These are phyloP conservation scores for Terana coerulea DNA, from an alignment of 768 basidiomycete species.

Conservation along the genomic window DNA sequence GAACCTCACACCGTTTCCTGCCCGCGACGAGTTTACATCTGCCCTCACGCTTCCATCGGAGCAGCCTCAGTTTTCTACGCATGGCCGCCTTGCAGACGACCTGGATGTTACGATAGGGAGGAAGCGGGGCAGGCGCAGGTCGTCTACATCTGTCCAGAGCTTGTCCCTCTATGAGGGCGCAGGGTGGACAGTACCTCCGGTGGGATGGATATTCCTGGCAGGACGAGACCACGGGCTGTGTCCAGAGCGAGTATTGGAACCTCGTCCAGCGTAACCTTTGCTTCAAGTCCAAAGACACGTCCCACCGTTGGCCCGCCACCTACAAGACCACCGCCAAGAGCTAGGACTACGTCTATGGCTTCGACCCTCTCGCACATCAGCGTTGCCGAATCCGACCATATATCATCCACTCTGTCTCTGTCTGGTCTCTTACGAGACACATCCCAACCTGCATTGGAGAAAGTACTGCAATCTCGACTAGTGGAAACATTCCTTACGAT, in stretches of 20 bases:
- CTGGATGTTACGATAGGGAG: slow-evolving; percentile 57
- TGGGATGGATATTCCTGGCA: neutral
- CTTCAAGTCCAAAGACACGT: slow-evolving; percentile 12
- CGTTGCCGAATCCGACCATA: neutral
- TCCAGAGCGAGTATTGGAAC: slow-evolving; percentile 40
- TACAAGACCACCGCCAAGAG: slow-evolving; percentile 26
- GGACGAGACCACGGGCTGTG: slow-evolving; percentile 36
- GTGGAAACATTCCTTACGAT: slow-evolving; percentile 76
- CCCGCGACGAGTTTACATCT: slow-evolving; percentile 72
- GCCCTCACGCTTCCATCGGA: slow-evolving; percentile 67
- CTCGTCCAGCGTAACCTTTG: neutral
- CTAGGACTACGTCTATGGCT: slow-evolving; percentile 50
- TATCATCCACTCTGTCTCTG: slow-evolving; percentile 19
- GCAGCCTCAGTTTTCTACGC: slow-evolving; percentile 52
- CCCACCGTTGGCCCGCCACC: neutral
- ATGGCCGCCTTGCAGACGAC: slow-evolving; percentile 66
- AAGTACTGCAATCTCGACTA: slow-evolving; percentile 64
- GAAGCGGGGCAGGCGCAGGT: slow-evolving; percentile 58
- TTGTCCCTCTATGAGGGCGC: slow-evolving; percentile 41
- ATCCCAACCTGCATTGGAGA: slow-evolving; percentile 68
- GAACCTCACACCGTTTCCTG: slow-evolving; percentile 83
- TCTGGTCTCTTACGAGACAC: slow-evolving; percentile 46
- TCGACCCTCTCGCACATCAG: slow-evolving; percentile 36
- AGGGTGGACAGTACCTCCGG: slow-evolving; percentile 33
- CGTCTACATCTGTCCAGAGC: slow-evolving; percentile 52